Conservation (phyloP, 306 rosid genomes). For the Carpinus fangiana region DNA sequence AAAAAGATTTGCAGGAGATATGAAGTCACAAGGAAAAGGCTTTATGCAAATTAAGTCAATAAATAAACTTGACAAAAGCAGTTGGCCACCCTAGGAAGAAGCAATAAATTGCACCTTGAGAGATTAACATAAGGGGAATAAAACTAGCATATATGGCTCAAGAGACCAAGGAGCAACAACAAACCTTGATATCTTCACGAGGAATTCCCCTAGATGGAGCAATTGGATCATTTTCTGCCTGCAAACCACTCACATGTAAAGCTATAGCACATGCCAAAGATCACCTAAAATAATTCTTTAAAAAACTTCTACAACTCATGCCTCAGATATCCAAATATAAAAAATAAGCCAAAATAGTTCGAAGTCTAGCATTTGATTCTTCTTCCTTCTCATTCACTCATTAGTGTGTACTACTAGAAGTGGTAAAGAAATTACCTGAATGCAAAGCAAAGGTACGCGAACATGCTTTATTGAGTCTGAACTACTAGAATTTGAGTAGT, state of each 20-base stretch:
- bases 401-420: neutral
- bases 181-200: slow-evolving; percentile 85
- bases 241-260: slow-evolving; percentile 30
- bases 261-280: slow-evolving; percentile 5
- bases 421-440: slow-evolving; percentile 61
- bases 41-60: neutral
- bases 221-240: slow-evolving; percentile 96
- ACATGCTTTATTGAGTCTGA: slow-evolving; percentile 79
- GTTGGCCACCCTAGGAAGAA: neutral
- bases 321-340: neutral
- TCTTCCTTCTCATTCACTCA: neutral
- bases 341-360: neutral
- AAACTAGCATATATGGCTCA: neutral
- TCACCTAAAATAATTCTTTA: neutral
- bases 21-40: neutral
- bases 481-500: slow-evolving; percentile 78
- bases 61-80: neutral
- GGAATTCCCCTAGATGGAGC: slow-evolving; percentile 90
- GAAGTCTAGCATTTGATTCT: neutral
- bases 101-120: neutral
- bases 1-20: neutral
- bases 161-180: neutral
- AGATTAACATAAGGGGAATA: neutral
- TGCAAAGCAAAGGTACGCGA: slow-evolving; percentile 83
- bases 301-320: neutral